A percentile compares a stretch with the other conserved stretches of the same genome.
Evolutionary conservation across 768 basidiomycete species (phyloP).

Genomic region (Tricholoma furcatifolium): DNA sequence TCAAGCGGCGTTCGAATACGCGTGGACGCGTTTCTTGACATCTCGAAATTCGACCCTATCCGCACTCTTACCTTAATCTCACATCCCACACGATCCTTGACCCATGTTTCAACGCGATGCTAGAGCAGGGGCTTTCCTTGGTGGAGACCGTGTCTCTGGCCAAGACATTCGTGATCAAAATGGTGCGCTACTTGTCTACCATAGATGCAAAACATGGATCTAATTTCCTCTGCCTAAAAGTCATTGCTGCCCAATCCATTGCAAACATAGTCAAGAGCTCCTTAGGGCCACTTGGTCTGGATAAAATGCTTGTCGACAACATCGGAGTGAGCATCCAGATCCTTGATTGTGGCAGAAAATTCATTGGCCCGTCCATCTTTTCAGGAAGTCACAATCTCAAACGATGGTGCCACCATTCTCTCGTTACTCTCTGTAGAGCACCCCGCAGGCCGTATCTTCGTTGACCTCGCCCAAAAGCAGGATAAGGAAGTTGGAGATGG

Average conservation of each 20-base stretch:
- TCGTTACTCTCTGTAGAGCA: constrained; percentile 92
- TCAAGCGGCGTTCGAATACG: constrained; percentile 24
- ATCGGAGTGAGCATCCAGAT: constrained; percentile 71
- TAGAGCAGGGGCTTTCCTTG: constrained; percentile 87
- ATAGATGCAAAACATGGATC: background rate
- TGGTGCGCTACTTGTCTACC: constrained; percentile 48
- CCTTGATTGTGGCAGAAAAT: background rate
- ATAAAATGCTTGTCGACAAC: constrained; percentile 98
- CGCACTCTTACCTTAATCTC: constrained; percentile 8
- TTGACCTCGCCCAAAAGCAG: constrained; percentile 98
- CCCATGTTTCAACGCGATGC: constrained; percentile 90
- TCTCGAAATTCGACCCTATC: constrained; percentile 1
- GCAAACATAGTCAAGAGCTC: constrained; percentile 98
- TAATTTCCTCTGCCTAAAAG: constrained; percentile 38
- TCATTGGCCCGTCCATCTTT: constrained; percentile 9
- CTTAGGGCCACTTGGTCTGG: constrained; percentile 90
- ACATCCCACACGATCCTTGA: constrained; percentile 9
- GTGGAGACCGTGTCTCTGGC: constrained; percentile 90
- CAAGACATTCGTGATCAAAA: constrained; percentile 97
- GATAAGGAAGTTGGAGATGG: constrained; percentile 99
- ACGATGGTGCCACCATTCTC: constrained; percentile 99
- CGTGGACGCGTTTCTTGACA: constrained; percentile 21
- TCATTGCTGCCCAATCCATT: constrained; percentile 93
- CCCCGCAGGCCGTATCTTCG: constrained; percentile 95
- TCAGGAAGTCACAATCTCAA: constrained; percentile 98